These are phyloP conservation scores for Lentinula raphanica DNA, from an alignment of 768 basidiomycete species.

Conservation along the genomic window DNA sequence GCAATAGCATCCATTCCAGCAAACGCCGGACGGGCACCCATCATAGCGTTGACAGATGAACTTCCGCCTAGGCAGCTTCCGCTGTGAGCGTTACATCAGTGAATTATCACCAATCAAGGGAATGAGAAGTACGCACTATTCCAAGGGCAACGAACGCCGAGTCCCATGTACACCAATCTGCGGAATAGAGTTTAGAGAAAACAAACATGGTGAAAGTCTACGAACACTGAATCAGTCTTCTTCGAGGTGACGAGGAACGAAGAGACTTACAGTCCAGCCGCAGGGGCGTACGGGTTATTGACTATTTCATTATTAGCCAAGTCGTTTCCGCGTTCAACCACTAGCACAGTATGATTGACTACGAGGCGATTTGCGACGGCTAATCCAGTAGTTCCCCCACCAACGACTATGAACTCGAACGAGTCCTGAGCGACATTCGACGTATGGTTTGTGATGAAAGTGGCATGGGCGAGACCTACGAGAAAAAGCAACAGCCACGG, in stretches of 20 bases:
- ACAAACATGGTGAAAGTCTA: no score
- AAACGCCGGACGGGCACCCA: conserved; percentile 17
- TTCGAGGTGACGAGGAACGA: no score
- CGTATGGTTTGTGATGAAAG: conserved; percentile 13
- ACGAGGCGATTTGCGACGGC: no score
- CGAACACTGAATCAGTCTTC: no score
- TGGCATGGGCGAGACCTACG: neutral
- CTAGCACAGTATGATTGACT: conserved; percentile 17
- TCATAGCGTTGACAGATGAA: conserved; percentile 21
- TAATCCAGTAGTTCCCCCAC: conserved; percentile 16
- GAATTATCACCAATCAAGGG: no score
- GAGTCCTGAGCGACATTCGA: neutral
- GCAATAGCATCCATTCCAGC: conserved; percentile 12
- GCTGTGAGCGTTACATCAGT: neutral
- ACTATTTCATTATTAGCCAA: conserved; percentile 8
- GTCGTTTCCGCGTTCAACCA: conserved; percentile 27
- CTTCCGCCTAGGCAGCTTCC: conserved; percentile 21
- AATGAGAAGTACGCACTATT: conserved; percentile 8
- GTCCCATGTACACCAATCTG: no score
- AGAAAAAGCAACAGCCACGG: neutral
- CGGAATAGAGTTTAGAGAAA: no score
- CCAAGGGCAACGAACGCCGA: neutral
- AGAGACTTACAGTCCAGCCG: no score
- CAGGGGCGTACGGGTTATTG: conserved; percentile 6
- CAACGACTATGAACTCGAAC: conserved; percentile 15